Evolutionary conservation across 2,329 filamentous ascomycete genomes (phyloP), one percentile per base, ranked within the genome.

Genomic region (Fusarium sp.): DNA sequence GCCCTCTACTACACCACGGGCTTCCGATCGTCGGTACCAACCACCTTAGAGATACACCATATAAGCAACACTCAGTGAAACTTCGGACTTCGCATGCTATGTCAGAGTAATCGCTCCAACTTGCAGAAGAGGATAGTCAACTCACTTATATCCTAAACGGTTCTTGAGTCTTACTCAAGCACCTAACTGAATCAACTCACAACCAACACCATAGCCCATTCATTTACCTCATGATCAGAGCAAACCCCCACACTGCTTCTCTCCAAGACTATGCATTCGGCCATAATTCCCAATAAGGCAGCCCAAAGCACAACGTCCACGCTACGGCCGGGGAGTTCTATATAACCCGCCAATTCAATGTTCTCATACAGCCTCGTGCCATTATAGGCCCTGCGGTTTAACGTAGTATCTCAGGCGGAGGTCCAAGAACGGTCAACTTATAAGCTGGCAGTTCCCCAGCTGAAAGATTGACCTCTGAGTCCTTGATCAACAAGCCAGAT

Each of bases 321-420:
- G 51, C 65, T 64, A 60, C 62, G 55, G 63, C 64, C 66, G 45
- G 61, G 59, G 71, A 54, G 61, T 53, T 55, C 26, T 66, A 44
- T 66, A 70, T 72, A 63, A 72, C 70, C 75, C 65, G 63, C 75
- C 75, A 77, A 77, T 77, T 76, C 75, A 26, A 76, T 77, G 58
- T 72, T 63, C 56, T 53, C 61, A 66, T 67, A 59, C 41, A 68
- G 39, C 66, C 68, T 73, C 54, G 63, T 70, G 59, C 39, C 50
- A 63, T 41, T 57, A 63, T 60, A 69, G 75, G 65, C 66, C 59
- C 35, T 50, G 51, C 39, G 56, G 42, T 58, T 54, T 58, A 68
- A 77, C 58, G 71, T 42, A 15, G 65, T 54, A 64, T 70, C 53
- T 54, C 30, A 24, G n/a, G 55, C 32, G 44, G 36, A 64, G 68